Evolutionary conservation across 305 asterid species (phyloP).

Genomic region (Fraxinus angustifolia): DNA sequence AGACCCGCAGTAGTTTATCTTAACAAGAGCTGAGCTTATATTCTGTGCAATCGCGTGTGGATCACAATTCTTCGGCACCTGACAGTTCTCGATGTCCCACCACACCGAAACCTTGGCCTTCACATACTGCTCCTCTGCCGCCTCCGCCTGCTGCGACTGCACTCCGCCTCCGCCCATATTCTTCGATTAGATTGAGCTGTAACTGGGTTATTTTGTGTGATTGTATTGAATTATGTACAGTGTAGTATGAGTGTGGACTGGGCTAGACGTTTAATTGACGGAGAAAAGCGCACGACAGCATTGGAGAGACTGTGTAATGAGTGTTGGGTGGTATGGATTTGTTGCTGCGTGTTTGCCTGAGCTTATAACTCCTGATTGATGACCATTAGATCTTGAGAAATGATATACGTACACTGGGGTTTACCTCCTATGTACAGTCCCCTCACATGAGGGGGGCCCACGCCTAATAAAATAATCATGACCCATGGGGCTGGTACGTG

Average conservation of each 20-base stretch:
- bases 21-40: conserved; percentile 81
- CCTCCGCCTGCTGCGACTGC: conserved; percentile 41
- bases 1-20: conserved; percentile 84
- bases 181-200: conserved; percentile 38
- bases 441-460: no score
- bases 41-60: conserved; percentile 89
- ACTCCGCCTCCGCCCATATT: conserved; percentile 54
- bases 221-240: neutral
- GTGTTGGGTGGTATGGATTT: neutral
- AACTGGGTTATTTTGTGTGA: neutral
- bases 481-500: no score
- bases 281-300: conserved; percentile 24
- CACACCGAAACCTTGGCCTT: conserved; percentile 87
- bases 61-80: conserved; percentile 68
- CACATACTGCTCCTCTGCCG: conserved; percentile 76
- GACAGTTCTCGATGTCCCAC: conserved; percentile 99
- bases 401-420: no score
- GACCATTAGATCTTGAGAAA: neutral
- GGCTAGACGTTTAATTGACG: neutral
- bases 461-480: no score
- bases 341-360: neutral
- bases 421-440: no score
- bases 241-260: neutral
- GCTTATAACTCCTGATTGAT: neutral
- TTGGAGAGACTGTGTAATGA: neutral